A percentile compares a stretch with the other conserved stretches of the same genome.
Conservation (phyloP, 2,329 filamentous ascomycete species). For the Monosporascus sp. region DNA sequence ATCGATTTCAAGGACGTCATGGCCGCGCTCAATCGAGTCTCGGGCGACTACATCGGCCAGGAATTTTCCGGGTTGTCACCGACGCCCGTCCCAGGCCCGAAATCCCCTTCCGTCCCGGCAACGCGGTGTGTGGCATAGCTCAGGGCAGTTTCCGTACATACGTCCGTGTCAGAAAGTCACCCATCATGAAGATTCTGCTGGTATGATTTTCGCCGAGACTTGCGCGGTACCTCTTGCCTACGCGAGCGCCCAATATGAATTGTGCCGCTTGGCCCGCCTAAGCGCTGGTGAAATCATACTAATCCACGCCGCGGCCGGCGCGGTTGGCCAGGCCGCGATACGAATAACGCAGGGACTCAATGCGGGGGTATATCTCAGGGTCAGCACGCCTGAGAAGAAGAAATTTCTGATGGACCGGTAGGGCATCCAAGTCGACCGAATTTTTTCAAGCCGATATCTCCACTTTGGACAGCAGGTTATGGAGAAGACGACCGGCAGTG, state of each 20-base stretch:
- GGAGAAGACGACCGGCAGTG: constrained; percentile 1
- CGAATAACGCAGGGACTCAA: constrained; percentile 8
- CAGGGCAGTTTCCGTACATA: no score
- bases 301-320: constrained; percentile 14
- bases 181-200: constrained; percentile 2
- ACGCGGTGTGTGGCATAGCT: no score
- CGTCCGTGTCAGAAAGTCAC: background rate
- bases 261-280: constrained; percentile 1
- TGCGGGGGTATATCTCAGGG: constrained; percentile 10
- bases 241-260: constrained; percentile 2
- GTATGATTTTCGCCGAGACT: constrained; percentile 6
- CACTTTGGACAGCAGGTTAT: constrained; percentile 7
- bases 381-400: constrained; percentile 6
- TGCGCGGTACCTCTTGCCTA: constrained; percentile 7
- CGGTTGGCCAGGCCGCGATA: constrained; percentile 9
- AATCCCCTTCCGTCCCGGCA: no score
- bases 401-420: constrained; percentile 5
- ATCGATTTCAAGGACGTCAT: no score
- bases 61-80: no score
- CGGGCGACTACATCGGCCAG: no score
- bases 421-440: constrained; percentile 6
- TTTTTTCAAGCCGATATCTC: constrained; percentile 12
- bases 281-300: constrained; percentile 5
- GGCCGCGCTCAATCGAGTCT: no score
- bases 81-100: no score